These are phyloP conservation scores for Forsythia viridissima DNA, from an alignment of 257 asterid genomes.

Conservation along the genomic window DNA sequence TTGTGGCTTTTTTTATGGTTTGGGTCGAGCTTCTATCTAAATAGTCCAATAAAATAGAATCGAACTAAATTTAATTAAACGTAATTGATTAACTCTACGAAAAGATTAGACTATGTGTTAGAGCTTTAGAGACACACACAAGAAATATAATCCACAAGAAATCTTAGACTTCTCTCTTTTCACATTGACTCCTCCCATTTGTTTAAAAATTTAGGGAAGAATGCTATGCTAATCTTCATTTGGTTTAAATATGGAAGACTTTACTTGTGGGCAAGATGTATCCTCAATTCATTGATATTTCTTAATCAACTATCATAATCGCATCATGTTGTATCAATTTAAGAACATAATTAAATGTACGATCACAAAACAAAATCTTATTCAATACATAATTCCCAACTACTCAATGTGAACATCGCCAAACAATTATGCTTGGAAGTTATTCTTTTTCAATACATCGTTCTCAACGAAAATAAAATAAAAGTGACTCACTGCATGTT, in stretches of 20 bases:
- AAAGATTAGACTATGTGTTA: not conserved
- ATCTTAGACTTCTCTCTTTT: not conserved
- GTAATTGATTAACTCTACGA: not conserved
- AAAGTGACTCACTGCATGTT: not conserved
- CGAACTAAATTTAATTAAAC: not conserved
- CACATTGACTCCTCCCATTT: not conserved
- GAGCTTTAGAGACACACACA: not conserved
- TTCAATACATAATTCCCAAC: not conserved
- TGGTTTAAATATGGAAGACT: not conserved
- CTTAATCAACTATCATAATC: not conserved
- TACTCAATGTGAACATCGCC: not conserved
- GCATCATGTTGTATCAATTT: not conserved
- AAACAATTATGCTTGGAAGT: not conserved
- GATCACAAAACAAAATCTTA: not conserved
- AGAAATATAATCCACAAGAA: not conserved
- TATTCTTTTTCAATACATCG: not conserved
- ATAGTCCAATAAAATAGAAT: not conserved
- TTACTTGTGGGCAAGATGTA: slow-evolving; percentile 2
- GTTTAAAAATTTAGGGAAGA: not conserved
- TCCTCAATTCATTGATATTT: not conserved
- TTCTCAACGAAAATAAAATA: not conserved
- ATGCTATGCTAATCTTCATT: not conserved
- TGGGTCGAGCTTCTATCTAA: not conserved
- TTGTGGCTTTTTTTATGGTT: not conserved
- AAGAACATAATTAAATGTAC: not conserved